Percentiles rank a stretch among this genome's conserved stretches.
phyloP scores from a whole-genome alignment of 2,329 filamentous ascomycete genomes.

The Colletotrichum somersetense region DNA sequence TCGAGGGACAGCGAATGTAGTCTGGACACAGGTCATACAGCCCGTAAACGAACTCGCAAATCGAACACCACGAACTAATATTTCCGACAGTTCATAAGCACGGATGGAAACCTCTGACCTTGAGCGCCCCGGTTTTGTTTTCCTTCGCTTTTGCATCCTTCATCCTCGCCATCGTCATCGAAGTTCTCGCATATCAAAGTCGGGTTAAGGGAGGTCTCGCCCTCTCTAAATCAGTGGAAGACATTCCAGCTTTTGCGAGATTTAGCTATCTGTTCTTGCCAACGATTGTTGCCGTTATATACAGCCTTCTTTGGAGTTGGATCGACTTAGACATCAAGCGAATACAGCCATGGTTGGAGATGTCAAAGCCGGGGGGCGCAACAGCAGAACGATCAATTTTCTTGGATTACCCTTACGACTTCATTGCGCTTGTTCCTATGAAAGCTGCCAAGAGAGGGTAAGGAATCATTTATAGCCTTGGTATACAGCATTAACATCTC shows the following conservation, averaged over 20 bases:
- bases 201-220: constrained; percentile 56
- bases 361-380: constrained; percentile 62
- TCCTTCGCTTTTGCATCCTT: constrained; percentile 53
- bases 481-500: not conserved
- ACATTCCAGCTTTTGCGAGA: constrained; percentile 51
- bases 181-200: constrained; percentile 58
- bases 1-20: constrained; percentile 19
- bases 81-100: constrained; percentile 17
- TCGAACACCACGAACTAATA: constrained; percentile 5
- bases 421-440: constrained; percentile 51
- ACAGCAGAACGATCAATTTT: constrained; percentile 60
- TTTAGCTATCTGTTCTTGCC: constrained; percentile 66
- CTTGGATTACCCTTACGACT: constrained; percentile 64
- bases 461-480: constrained; percentile 45
- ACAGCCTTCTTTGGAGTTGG: constrained; percentile 70
- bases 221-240: constrained; percentile 43
- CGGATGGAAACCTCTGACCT: constrained; percentile 55
- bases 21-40: constrained; percentile 23
- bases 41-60: too few relatives aligned
- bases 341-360: constrained; percentile 70
- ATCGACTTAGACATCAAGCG: constrained; percentile 70
- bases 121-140: constrained; percentile 53
- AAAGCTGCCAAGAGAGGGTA: constrained; percentile 47
- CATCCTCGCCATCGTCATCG: constrained; percentile 57
- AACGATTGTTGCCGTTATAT: constrained; percentile 65